phyloP scores from a whole-genome alignment of 305 asterid species.

The Withania somnifera region DNA sequence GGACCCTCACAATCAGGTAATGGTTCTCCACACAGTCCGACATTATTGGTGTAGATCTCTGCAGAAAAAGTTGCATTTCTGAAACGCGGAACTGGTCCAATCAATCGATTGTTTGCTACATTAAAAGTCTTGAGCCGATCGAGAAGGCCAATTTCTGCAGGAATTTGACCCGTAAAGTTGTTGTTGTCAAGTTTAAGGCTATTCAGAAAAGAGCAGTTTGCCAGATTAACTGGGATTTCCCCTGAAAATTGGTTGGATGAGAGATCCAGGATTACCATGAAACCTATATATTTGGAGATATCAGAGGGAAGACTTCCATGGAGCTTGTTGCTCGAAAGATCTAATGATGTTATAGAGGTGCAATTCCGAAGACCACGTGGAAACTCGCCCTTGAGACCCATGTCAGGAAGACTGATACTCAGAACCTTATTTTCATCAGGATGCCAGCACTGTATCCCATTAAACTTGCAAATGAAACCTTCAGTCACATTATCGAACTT shows the following conservation, averaged over 20 bases:
- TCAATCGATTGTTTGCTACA: constrained; percentile 18
- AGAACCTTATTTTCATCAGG: constrained; percentile 14
- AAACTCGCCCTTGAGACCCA: constrained; percentile 30
- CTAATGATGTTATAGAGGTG: constrained; percentile 11
- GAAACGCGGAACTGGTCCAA: constrained; percentile 18
- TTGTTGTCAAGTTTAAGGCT: constrained; percentile 19
- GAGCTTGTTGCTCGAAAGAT: constrained; percentile 23
- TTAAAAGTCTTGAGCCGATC: constrained; percentile 11
- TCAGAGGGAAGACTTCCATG: constrained; percentile 19
- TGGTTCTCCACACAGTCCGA: constrained; percentile 24
- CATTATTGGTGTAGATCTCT: constrained; percentile 17
- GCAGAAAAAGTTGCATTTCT: not conserved
- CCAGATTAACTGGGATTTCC: constrained; percentile 14
- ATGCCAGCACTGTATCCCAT: constrained; percentile 23
- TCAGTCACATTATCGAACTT: constrained; percentile 6
- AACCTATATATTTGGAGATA: constrained; percentile 5
- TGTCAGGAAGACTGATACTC: constrained; percentile 14
- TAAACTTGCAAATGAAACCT: constrained; percentile 20
- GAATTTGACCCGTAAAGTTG: constrained; percentile 19
- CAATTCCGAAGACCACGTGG: constrained; percentile 23
- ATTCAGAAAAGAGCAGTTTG: constrained; percentile 10
- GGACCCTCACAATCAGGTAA: not conserved
- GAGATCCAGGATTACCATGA: constrained; percentile 14
- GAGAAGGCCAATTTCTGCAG: constrained; percentile 5
- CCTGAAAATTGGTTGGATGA: constrained; percentile 26